Evolutionary conservation across 257 asterid species (phyloP).

Genomic region (Solanum peruvianum): DNA sequence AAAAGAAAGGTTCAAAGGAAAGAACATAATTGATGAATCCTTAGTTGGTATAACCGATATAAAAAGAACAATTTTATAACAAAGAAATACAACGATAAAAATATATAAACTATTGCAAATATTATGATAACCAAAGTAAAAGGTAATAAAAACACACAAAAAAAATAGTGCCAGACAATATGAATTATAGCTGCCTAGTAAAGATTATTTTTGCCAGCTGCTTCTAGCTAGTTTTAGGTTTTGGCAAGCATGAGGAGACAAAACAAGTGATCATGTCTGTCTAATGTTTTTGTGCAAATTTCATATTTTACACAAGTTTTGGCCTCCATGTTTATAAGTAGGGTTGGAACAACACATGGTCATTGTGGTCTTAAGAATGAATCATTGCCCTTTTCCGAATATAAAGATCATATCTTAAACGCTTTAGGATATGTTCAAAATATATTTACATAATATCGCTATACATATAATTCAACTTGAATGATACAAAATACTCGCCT

Average conservation of each 20-base stretch:
- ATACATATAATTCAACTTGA: neutral
- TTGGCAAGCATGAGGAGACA: neutral
- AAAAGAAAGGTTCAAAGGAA: neutral
- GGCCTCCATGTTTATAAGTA: neutral
- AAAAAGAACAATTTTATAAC: neutral
- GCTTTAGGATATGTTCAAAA: neutral
- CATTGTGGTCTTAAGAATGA: neutral
- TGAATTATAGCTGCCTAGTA: neutral
- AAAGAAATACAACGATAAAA: neutral
- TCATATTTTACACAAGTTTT: neutral
- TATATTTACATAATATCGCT: neutral
- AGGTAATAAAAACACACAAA: neutral
- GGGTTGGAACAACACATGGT: neutral
- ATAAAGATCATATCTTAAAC: neutral
- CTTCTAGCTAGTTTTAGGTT: neutral
- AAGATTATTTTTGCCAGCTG: neutral
- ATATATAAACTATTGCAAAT: neutral
- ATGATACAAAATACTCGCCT: neutral
- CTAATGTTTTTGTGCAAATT: neutral
- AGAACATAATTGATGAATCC: neutral
- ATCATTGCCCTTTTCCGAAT: neutral
- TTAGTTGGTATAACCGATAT: accelerated
- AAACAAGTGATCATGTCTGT: neutral
- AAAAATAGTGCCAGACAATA: neutral
- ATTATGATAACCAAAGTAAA: neutral